These are phyloP conservation scores for Kalaharituber pfeilii DNA, from an alignment of 2,329 filamentous ascomycete species.

Conservation along the genomic window DNA sequence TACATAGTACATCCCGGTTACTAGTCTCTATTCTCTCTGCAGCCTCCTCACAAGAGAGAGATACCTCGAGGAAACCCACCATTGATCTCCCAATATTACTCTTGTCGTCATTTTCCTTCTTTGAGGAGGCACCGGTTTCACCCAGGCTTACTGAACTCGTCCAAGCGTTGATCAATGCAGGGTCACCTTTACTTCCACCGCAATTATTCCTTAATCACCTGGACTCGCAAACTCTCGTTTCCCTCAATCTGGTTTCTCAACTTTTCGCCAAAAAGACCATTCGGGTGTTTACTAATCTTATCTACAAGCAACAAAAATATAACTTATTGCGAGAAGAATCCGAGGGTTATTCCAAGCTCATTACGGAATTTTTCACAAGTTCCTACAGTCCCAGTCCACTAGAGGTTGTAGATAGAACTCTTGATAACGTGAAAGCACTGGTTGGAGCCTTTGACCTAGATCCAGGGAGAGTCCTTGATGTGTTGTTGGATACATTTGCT, in stretches of 20 bases:
- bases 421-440: conserved; percentile 79
- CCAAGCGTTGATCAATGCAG: conserved; percentile 9
- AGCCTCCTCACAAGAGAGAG: conserved; percentile 31
- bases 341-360: conserved; percentile 89
- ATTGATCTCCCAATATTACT: conserved; percentile 55
- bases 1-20: conserved; percentile 50
- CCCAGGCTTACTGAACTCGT: conserved; percentile 8
- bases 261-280: conserved; percentile 71
- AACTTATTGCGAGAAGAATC: conserved; percentile 89
- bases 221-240: conserved; percentile 58
- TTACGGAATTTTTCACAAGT: conserved; percentile 88
- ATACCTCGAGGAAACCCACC: conserved; percentile 21
- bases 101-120: conserved; percentile 63
- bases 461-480: conserved; percentile 82
- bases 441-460: conserved; percentile 96
- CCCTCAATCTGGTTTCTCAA: conserved; percentile 64
- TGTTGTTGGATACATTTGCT: conserved; percentile 87
- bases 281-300: conserved; percentile 74
- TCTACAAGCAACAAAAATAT: conserved; percentile 94
- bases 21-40: conserved; percentile 41
- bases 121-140: conserved; percentile 44
- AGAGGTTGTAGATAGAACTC: conserved; percentile 65
- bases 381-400: conserved; percentile 21
- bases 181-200: conserved; percentile 8
- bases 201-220: conserved; percentile 29